Conservation (phyloP, 345 rosid genomes). For the Raphanus raphanistrum region DNA sequence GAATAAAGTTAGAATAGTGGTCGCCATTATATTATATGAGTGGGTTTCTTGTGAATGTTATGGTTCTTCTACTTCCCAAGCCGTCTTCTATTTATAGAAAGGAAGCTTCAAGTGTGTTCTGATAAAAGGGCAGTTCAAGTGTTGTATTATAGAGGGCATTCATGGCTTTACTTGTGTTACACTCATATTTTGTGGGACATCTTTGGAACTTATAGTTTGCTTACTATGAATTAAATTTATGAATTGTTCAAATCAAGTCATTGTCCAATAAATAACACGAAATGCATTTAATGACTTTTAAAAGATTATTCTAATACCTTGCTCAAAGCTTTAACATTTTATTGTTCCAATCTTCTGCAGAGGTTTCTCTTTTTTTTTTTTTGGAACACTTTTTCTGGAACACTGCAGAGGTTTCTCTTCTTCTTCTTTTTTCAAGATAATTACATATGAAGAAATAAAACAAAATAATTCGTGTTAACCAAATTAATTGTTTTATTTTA, state of each 20-base stretch:
- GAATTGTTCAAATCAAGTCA: neutral
- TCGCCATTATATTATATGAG: conserved; percentile 11
- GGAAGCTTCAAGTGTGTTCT: neutral
- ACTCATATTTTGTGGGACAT: conserved; percentile 33
- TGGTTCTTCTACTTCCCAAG: neutral
- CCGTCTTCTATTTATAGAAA: conserved; percentile 33
- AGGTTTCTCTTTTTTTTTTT: neutral
- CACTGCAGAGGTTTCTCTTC: no score
- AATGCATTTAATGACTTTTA: neutral
- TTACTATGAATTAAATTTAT: neutral
- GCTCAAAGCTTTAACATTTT: conserved; percentile 20
- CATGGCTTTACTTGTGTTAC: conserved; percentile 26
- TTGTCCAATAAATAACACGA: neutral
- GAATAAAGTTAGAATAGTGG: conserved; percentile 12
- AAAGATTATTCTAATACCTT: conserved; percentile 35
- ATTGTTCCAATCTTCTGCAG: conserved; percentile 21
- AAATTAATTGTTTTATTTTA: neutral
- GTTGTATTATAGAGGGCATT: conserved; percentile 5
- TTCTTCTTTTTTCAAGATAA: neutral
- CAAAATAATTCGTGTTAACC: neutral
- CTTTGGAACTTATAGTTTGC: neutral
- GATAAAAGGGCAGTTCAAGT: conserved; percentile 1
- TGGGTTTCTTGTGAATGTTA: conserved; percentile 7
- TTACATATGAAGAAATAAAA: neutral
- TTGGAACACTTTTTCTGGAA: no score